Base-by-base conservation (phyloP, 495 filamentous ascomycete genomes). In the Penicillium coprophilum region DNA sequence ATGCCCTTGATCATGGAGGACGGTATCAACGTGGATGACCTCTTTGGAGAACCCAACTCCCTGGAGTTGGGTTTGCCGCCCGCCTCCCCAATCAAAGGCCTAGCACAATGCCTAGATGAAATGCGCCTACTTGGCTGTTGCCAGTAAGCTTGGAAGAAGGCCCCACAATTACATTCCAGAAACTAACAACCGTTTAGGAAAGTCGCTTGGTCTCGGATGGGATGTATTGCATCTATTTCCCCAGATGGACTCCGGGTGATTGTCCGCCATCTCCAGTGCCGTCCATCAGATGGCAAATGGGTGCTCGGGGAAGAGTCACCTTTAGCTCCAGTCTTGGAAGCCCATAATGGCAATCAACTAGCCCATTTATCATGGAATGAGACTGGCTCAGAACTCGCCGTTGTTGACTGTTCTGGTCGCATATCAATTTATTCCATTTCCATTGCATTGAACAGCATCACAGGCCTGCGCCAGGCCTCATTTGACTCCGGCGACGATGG, bases 131-230 rank as follows among this genome's bases (percentile, higher is more conserved):
- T 81, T 55, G 93, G 92, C 3, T 96, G 90, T 66, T 88, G 87
- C 76, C 87, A 93, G 90, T 96, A 80, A 75, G 85, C 82, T 47
- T n/a, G 30, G 24, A 47, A 19, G n/a, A 9, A 41, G 41, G 10
- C 15, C 40, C 3, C 9, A 12, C 11, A 39, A 21, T 10, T 1
- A 9, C 9, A 38, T 38, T 36, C 31, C 19, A 13, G 41, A 11
- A 52, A 52, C 49, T 63, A 44, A 65, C 53, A 27, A 19, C 6
- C 8, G 3, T 51, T 13, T 62, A 96, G 91, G 61, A 87, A 82
- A 58, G 81, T 97, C 50, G 87, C 87, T 46, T 97, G 95, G 95
- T 96, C 94, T 17, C 90, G 87, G 54, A 77, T 85, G 65, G 94
- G 94, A 53, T 91, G 85, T 62, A 89, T 97, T 68, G 93, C 93